A percentile compares a stretch with the other conserved stretches of the same genome.
These are phyloP conservation scores for Whalleya microplaca DNA, from an alignment of 2,329 filamentous ascomycete species.

Conservation along the genomic window DNA sequence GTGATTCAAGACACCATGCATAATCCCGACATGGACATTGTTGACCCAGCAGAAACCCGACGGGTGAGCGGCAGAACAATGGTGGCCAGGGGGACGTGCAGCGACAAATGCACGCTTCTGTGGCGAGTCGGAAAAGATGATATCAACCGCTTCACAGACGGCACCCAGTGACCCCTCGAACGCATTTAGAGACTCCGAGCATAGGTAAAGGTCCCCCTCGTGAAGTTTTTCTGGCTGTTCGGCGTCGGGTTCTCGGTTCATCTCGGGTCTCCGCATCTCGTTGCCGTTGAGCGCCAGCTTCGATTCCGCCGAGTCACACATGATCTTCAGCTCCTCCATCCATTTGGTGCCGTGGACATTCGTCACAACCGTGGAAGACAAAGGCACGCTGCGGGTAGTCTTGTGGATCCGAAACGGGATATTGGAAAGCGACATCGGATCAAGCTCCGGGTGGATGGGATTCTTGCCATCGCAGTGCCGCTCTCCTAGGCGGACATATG, in stretches of 20 bases:
- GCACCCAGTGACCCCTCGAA: constrained; percentile 91
- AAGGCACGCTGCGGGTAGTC: constrained; percentile 70
- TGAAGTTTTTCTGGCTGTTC: constrained; percentile 66
- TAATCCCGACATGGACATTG: constrained; percentile 96
- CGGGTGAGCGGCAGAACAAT: constrained; percentile 86
- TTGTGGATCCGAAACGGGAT: constrained; percentile 86
- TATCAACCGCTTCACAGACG: constrained; percentile 90
- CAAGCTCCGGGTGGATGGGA: constrained; percentile 66
- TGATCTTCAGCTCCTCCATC: constrained; percentile 87
- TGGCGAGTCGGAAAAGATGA: constrained; percentile 67
- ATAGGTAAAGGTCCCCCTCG: constrained; percentile 89
- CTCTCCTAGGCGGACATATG: constrained; percentile 88
- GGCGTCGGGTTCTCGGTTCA: constrained; percentile 54
- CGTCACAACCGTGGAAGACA: constrained; percentile 78
- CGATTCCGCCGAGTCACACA: constrained; percentile 81
- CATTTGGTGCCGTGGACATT: constrained; percentile 89
- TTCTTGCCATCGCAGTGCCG: constrained; percentile 73
- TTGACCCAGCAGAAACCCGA: constrained; percentile 99
- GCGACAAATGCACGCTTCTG: constrained; percentile 86
- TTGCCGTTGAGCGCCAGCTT: constrained; percentile 78
- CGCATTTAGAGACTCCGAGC: constrained; percentile 80
- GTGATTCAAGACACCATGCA: constrained; percentile 82
- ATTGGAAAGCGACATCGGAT: constrained; percentile 56
- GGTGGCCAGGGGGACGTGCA: constrained; percentile 90
- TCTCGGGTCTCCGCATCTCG: constrained; percentile 73